phyloP scores from a whole-genome alignment of 768 basidiomycete genomes.

The Termitomyces sp. region DNA sequence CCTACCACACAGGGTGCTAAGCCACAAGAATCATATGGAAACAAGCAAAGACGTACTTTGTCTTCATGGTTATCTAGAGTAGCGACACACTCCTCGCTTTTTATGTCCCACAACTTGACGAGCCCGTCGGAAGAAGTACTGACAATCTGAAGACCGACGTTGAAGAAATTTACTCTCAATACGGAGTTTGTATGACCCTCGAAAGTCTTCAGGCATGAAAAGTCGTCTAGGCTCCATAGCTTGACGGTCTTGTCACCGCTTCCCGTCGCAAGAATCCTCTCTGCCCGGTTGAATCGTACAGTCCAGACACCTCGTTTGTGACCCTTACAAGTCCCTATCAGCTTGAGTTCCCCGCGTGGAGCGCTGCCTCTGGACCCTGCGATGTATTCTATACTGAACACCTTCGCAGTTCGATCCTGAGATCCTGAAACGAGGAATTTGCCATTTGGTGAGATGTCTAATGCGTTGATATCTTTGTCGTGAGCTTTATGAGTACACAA shows the following conservation, averaged over 20 bases:
- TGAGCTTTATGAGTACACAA: conserved; percentile 87
- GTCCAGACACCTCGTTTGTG: conserved; percentile 97
- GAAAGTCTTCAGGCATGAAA: conserved; percentile 90
- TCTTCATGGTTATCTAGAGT: conserved; percentile 98
- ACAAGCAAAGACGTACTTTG: conserved; percentile 51
- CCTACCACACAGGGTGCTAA: conserved; percentile 38
- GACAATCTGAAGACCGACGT: conserved; percentile 77
- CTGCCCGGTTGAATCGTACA: conserved; percentile 80
- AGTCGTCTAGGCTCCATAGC: conserved; percentile 92
- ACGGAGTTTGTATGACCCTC: conserved; percentile 99
- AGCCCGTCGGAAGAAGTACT: conserved; percentile 92
- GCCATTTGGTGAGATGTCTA: conserved; percentile 91
- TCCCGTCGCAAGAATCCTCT: conserved; percentile 84
- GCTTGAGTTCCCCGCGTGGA: conserved; percentile 63
- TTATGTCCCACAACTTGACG: conserved; percentile 92
- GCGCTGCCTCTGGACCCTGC: conserved; percentile 31
- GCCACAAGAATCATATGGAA: background rate
- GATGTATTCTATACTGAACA: conserved; percentile 71
- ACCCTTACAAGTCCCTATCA: conserved; percentile 86
- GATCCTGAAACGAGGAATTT: conserved; percentile 86
- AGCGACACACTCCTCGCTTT: conserved; percentile 77
- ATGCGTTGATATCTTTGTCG: conserved; percentile 97
- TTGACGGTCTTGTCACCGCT: conserved; percentile 95
- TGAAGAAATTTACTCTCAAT: conserved; percentile 86
- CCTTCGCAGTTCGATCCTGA: conserved; percentile 91